These are phyloP conservation scores for Psidium friedrichsthalianum DNA, from an alignment of 345 rosid genomes.

Conservation along the genomic window DNA sequence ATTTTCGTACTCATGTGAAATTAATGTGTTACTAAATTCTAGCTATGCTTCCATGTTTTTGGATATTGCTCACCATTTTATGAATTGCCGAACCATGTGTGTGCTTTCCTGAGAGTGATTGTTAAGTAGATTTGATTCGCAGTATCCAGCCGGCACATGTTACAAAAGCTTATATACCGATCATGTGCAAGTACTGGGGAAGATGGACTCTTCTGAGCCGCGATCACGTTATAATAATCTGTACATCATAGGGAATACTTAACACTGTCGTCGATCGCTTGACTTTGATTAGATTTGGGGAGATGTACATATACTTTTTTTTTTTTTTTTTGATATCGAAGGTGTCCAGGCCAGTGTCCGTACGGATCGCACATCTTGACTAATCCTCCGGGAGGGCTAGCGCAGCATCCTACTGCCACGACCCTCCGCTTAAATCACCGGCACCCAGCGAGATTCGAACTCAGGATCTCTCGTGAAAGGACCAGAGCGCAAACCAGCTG, in stretches of 20 bases:
- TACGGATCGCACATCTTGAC: too few relatives aligned
- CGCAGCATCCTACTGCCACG: too few relatives aligned
- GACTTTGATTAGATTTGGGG: not conserved
- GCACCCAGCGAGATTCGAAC: too few relatives aligned
- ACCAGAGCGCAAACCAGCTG: too few relatives aligned
- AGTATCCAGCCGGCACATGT: not conserved
- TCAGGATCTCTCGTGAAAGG: too few relatives aligned
- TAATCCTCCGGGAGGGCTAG: too few relatives aligned
- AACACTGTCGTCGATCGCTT: not conserved
- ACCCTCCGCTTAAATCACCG: too few relatives aligned
- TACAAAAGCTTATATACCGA: not conserved
- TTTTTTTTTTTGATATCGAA: too few relatives aligned
- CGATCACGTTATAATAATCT: not conserved
- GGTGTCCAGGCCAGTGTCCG: too few relatives aligned
- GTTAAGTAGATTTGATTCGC: not conserved
- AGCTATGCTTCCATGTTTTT: not conserved
- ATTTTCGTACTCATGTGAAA: not conserved
- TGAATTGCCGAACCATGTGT: not conserved
- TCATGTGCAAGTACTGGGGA: fast-evolving
- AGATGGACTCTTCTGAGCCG: not conserved
- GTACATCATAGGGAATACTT: not conserved
- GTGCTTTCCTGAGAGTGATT: not conserved
- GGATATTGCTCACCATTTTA: not conserved
- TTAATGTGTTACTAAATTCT: not conserved
- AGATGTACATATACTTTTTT: not conserved